These are phyloP conservation scores for Letharia columbiana DNA, from an alignment of 495 filamentous ascomycete species.

Conservation along the genomic window DNA sequence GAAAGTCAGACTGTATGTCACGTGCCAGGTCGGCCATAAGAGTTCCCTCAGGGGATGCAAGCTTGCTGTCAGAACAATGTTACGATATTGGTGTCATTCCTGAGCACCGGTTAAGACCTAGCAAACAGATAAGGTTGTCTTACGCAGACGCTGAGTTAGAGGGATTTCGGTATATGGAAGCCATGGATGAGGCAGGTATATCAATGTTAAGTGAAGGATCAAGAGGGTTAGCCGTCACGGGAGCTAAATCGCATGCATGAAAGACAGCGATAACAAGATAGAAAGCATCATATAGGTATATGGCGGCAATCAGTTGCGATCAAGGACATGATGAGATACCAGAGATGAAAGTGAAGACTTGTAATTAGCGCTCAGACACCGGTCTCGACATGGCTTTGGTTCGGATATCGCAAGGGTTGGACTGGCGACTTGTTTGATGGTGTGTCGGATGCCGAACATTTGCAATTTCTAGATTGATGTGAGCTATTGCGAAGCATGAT, in stretches of 20 bases:
- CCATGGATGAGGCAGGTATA: neutral
- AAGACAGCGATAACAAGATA: neutral
- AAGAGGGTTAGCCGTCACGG: too few species aligned
- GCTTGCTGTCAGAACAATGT: too few species aligned
- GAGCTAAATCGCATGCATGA: too few species aligned
- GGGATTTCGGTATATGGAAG: neutral
- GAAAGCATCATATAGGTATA: neutral
- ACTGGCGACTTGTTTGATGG: too few species aligned
- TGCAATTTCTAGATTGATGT: too few species aligned
- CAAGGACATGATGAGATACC: neutral
- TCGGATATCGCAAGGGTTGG: neutral
- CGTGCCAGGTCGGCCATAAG: too few species aligned
- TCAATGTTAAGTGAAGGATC: neutral
- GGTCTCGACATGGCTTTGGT: neutral
- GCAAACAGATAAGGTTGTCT: neutral
- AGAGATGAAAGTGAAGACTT: neutral
- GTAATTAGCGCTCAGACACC: too few species aligned
- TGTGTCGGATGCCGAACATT: too few species aligned
- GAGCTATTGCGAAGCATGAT: too few species aligned
- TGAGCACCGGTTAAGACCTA: neutral
- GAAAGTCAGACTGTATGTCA: too few species aligned
- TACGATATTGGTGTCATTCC: neutral
- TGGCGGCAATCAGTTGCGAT: neutral
- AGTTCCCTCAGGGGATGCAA: too few species aligned
- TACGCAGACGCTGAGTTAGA: neutral